Percentiles rank a stretch among this genome's conserved stretches.
Evolutionary conservation across 2,329 filamentous ascomycete species (phyloP).

Genomic region (Plectosphaerella sp.): DNA sequence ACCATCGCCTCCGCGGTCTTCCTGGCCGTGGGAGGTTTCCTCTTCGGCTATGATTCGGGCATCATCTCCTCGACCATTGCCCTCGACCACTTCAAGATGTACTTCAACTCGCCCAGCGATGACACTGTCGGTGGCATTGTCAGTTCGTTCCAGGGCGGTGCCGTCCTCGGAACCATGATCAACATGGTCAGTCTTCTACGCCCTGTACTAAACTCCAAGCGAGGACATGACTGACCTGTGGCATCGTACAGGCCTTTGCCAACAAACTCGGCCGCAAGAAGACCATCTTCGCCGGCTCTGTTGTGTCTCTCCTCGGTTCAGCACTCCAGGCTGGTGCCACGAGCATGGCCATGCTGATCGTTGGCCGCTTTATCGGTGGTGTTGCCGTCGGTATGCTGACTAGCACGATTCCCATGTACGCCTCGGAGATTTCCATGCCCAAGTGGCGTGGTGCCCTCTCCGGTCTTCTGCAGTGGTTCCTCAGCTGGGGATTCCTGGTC

Average conservation of each 20-base stretch:
- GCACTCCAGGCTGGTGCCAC: slow-evolving; percentile 24
- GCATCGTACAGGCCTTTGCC: slow-evolving; percentile 16
- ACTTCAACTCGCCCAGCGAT: slow-evolving; percentile 31
- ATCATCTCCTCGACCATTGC: slow-evolving; percentile 32
- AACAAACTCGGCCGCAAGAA: slow-evolving; percentile 22
- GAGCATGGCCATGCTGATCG: slow-evolving; percentile 35
- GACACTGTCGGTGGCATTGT: slow-evolving; percentile 18
- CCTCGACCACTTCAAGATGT: slow-evolving; percentile 28
- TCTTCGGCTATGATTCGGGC: slow-evolving; percentile 43
- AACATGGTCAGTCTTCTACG: slow-evolving; percentile 14
- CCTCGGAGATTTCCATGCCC: slow-evolving; percentile 33
- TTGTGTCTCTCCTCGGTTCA: slow-evolving; percentile 22
- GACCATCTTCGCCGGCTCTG: slow-evolving; percentile 22
- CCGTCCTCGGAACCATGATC: slow-evolving; percentile 19
- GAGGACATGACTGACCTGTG: background rate
- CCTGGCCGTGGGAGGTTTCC: slow-evolving; percentile 18
- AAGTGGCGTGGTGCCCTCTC: slow-evolving; percentile 31
- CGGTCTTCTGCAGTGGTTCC: slow-evolving; percentile 39
- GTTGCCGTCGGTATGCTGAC: slow-evolving; percentile 43
- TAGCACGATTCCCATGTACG: slow-evolving; percentile 41
- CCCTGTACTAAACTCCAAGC: too few species aligned
- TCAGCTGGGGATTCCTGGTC: slow-evolving; percentile 35
- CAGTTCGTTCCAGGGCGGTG: slow-evolving; percentile 19
- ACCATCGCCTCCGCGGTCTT: slow-evolving; percentile 16
- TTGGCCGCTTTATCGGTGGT: slow-evolving; percentile 45